Evolutionary conservation across 108 stramenopile species (phyloP), one percentile per base, ranked within the genome.

Genomic region (Mayamaea pseudoterrestris): DNA sequence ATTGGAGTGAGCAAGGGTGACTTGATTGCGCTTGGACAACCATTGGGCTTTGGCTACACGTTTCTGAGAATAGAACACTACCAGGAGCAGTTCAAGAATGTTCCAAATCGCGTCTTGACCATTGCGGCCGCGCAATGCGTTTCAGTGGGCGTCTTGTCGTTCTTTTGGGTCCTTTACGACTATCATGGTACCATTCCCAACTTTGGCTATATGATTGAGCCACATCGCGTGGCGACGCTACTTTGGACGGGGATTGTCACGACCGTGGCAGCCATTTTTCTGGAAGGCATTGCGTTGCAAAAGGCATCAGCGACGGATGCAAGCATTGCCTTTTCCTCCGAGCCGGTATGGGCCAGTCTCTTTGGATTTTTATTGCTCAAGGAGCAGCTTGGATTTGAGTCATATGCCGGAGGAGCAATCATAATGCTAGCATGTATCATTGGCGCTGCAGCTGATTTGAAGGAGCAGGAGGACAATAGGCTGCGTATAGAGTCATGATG

Each of bases 171-270:
- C 13, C 43, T 65, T 3, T 56, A 55, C 32, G 63, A 65, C 28
- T 65, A 50, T 34, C 39, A 65, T 39, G 48, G 63, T 8, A 23
- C 30, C 5, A 14, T 65, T 3, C 63, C 54, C 8, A 23, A 58
- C 32, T 52, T 27, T 80, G 73, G 67, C 70, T 57, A 45, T 29
- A 16, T 47, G 55, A 47, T 47, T n/a, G 44, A 45, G 18, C 46
- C 35, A 6, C 64, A 54, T 28, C 29, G 58, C 43, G 29, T 43
- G 27, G 43, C 49, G 4, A 57, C 78, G 3, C 37, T 82, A 11
- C 30, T 41, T 5, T 87, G 77, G 74, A 87, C 84, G 6, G 83
- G 83, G 4, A 53, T 77, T 16, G 48, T 85, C 28, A 85, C 79
- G 6, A 85, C 75, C 14, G 73, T 73, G 7, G 37, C 78, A 5